Conservation (phyloP, 2,329 filamentous ascomycete species). For the Penicillium sp. region DNA sequence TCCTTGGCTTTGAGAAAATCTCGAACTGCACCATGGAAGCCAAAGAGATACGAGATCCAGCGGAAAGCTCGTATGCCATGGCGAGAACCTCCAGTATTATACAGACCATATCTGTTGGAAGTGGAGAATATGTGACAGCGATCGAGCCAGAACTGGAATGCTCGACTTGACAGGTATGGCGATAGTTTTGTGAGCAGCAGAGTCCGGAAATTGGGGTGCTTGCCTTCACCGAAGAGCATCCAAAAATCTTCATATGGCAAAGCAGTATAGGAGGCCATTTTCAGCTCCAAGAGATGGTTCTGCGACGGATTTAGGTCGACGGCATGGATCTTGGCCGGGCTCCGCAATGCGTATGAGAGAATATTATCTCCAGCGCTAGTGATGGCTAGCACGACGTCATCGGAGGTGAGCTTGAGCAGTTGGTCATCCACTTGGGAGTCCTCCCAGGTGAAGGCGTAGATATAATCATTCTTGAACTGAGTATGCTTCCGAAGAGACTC, state of each 20-base stretch:
- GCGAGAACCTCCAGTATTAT: constrained; percentile 64
- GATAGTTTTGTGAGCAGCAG: not conserved
- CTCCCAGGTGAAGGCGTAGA: not conserved
- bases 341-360: not conserved
- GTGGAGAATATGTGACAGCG: not conserved
- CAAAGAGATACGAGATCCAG: not conserved
- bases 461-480: not conserved
- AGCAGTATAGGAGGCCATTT: not conserved
- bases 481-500: not conserved
- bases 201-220: not conserved
- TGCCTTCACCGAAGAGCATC: not conserved
- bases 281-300: not conserved
- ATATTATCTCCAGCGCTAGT: not conserved
- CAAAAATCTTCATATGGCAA: not conserved
- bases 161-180: not conserved
- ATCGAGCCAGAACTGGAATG: not conserved
- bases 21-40: not conserved
- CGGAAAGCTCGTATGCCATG: not conserved
- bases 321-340: not conserved
- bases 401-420: not conserved
- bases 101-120: not conserved
- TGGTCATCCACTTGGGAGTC: not conserved
- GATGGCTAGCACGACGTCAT: not conserved
- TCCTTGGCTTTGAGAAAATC: not conserved
- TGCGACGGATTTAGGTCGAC: not conserved